Percentiles rank a stretch among this genome's conserved stretches.
phyloP scores from a whole-genome alignment of 306 rosid genomes.

The Cucurbita argyrosperma region DNA sequence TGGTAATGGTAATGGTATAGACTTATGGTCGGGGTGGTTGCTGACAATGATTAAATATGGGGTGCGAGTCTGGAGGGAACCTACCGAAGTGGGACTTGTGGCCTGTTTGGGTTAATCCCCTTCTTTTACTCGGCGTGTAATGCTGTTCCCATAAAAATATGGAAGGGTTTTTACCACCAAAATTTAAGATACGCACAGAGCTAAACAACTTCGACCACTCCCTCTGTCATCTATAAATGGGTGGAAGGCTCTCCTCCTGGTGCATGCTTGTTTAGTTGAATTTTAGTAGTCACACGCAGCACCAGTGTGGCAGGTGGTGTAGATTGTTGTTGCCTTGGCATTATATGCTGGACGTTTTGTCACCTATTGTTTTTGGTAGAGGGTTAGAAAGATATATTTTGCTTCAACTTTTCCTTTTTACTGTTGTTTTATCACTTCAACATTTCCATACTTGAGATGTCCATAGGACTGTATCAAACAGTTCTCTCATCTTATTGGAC shows the following conservation, averaged over 20 bases:
- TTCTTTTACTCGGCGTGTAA: neutral
- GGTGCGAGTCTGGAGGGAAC: neutral
- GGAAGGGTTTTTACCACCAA: neutral
- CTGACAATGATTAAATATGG: neutral
- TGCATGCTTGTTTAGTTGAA: neutral
- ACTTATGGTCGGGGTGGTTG: neutral
- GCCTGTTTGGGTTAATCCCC: neutral
- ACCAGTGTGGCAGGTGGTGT: neutral
- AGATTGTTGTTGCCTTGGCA: neutral
- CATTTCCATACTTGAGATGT: neutral
- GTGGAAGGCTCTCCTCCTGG: neutral
- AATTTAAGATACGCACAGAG: neutral
- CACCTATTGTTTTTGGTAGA: neutral
- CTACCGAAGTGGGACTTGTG: neutral
- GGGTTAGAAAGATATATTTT: neutral
- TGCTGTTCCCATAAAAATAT: neutral
- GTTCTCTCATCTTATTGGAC: neutral
- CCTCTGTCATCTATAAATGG: neutral
- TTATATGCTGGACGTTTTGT: neutral
- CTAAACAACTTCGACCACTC: neutral
- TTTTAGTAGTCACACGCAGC: neutral
- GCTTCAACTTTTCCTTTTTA: neutral
- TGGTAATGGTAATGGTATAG: neutral
- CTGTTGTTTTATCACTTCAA: neutral
- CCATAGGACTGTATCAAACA: neutral